Percentiles rank a stretch among this genome's conserved stretches.
Evolutionary conservation across 495 filamentous ascomycete genomes (phyloP).

Genomic region (Aspergillus haitiensis): DNA sequence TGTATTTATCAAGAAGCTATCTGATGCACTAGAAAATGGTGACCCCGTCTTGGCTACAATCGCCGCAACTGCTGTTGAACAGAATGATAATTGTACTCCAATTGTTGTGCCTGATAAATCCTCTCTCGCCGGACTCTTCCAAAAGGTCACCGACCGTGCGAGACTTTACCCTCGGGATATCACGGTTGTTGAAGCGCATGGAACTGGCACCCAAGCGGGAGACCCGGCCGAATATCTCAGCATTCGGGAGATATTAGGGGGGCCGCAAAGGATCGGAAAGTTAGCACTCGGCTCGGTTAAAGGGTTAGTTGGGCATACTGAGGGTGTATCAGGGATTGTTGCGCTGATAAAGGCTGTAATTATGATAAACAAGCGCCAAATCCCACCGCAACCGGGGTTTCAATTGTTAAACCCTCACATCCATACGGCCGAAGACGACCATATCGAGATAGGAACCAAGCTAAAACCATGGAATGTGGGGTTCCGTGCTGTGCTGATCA

Average conservation of each 20-base stretch:
- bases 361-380: constrained; percentile 48
- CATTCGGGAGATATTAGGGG: constrained; percentile 39
- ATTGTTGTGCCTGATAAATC: constrained; percentile 68
- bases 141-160: constrained; percentile 55
- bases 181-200: constrained; percentile 74
- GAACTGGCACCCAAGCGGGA: constrained; percentile 72
- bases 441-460: constrained; percentile 38
- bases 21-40: constrained; percentile 60
- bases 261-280: constrained; percentile 21
- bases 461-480: constrained; percentile 34
- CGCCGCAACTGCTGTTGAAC: constrained; percentile 61
- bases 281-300: constrained; percentile 48
- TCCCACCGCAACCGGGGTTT: constrained; percentile 47
- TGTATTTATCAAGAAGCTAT: constrained; percentile 65
- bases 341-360: constrained; percentile 48
- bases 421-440: constrained; percentile 30
- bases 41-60: constrained; percentile 66
- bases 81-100: constrained; percentile 64
- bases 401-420: constrained; percentile 41
- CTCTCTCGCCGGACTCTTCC: constrained; percentile 60
- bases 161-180: constrained; percentile 62
- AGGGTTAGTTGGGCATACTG: constrained; percentile 52
- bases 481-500: constrained; percentile 43
- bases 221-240: constrained; percentile 62
- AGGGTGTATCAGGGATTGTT: constrained; percentile 49